phyloP scores from a whole-genome alignment of 805 yeast species.

The Ogataea angusta region DNA sequence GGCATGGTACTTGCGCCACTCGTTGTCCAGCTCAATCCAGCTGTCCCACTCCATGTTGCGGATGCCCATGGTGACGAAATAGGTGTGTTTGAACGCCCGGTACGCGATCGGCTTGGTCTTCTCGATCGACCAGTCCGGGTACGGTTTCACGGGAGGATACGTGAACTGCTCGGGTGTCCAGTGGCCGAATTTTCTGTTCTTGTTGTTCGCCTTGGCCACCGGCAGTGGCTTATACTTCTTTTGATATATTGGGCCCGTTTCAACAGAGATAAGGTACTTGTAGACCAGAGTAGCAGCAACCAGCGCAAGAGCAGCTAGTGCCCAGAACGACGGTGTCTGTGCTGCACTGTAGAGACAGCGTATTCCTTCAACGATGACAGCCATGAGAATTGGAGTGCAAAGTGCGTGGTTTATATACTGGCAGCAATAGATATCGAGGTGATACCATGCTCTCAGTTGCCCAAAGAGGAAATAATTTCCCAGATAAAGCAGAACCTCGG shows the following conservation, averaged over 20 bases:
- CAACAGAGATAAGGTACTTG: not conserved
- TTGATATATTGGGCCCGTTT: conserved; percentile 5
- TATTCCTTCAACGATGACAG: conserved; percentile 4
- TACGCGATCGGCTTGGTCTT: conserved; percentile 57
- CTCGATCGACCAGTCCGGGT: conserved; percentile 45
- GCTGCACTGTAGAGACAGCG: conserved; percentile 1
- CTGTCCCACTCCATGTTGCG: conserved; percentile 55
- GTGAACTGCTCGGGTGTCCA: conserved; percentile 54
- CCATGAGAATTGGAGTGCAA: not conserved
- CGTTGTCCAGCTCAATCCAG: conserved; percentile 69
- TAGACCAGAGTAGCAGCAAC: conserved; percentile 1
- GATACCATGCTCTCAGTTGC: conserved; percentile 18
- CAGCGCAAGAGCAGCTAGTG: conserved; percentile 8
- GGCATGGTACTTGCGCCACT: conserved; percentile 56
- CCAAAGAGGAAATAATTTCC: conserved; percentile 24
- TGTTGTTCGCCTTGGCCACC: conserved; percentile 39
- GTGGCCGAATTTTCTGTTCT: conserved; percentile 43
- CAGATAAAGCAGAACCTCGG: not conserved
- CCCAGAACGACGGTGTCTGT: conserved; percentile 9
- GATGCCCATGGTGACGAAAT: conserved; percentile 67
- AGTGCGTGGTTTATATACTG: not conserved
- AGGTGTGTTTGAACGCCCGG: conserved; percentile 64
- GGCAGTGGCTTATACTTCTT: conserved; percentile 31
- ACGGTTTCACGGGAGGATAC: conserved; percentile 49
- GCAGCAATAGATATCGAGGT: not conserved